Conservation (phyloP, 2,329 filamentous ascomycete genomes). For the Leptosphaerulina australis region DNA sequence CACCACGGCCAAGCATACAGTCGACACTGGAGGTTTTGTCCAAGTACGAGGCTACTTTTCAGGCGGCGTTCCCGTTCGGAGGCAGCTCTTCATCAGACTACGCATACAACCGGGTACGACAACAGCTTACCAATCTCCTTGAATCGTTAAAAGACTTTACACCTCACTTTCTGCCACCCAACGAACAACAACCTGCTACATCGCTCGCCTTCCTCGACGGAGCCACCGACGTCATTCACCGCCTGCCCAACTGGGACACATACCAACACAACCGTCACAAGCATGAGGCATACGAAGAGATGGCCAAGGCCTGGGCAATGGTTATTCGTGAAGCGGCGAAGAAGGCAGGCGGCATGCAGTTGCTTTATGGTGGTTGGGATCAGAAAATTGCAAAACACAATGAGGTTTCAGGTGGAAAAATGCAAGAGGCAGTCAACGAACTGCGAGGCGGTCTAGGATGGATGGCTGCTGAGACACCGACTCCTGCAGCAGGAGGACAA, state of each 20-base stretch:
- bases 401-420: slow-evolving; percentile 78
- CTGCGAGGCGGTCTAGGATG: slow-evolving; percentile 77
- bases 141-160: slow-evolving; percentile 94
- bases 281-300: slow-evolving; percentile 94
- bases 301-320: slow-evolving; percentile 88
- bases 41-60: slow-evolving; percentile 80
- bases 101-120: slow-evolving; percentile 89
- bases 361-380: slow-evolving; percentile 93
- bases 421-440: slow-evolving; percentile 79
- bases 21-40: slow-evolving; percentile 80
- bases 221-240: slow-evolving; percentile 87
- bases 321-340: slow-evolving; percentile 92
- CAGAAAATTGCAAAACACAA: slow-evolving; percentile 87
- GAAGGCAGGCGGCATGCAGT: slow-evolving; percentile 80
- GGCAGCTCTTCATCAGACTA: slow-evolving; percentile 88
- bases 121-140: slow-evolving; percentile 77
- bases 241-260: slow-evolving; percentile 88
- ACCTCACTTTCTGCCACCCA: slow-evolving; percentile 90
- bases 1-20: slow-evolving; percentile 83
- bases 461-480: slow-evolving; percentile 62
- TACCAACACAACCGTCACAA: slow-evolving; percentile 90
- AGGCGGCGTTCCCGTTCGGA: slow-evolving; percentile 81
- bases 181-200: slow-evolving; percentile 80
- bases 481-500: slow-evolving; percentile 28
- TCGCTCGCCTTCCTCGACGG: slow-evolving; percentile 88